Percentiles rank a stretch among this genome's conserved stretches.
Evolutionary conservation across 345 rosid genomes (phyloP).

Genomic region (Arabis alpina): DNA sequence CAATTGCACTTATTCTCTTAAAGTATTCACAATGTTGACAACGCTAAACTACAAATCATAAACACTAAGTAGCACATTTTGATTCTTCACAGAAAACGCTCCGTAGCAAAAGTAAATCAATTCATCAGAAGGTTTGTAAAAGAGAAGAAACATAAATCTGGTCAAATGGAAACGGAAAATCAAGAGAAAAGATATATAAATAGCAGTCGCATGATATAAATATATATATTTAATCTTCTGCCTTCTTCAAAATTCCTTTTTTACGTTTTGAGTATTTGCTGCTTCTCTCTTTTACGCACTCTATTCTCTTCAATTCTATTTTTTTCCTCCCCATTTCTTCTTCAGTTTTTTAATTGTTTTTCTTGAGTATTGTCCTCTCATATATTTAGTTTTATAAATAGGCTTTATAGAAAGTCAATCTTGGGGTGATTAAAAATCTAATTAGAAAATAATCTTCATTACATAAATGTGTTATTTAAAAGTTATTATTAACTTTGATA

Average conservation of each 20-base stretch:
- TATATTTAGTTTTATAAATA: neutral
- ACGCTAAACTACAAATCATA: too few species aligned
- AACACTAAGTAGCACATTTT: too few species aligned
- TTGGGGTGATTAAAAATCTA: neutral
- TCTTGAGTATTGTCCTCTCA: neutral
- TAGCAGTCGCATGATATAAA: too few species aligned
- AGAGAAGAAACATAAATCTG: too few species aligned
- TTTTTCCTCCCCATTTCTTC: conserved; percentile 49
- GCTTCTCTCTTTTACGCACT: conserved; percentile 42
- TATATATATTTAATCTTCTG: too few species aligned
- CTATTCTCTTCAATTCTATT: conserved; percentile 38
- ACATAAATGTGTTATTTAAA: neutral
- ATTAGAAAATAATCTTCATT: conserved; percentile 1
- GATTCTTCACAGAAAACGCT: too few species aligned
- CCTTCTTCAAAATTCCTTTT: conserved; percentile 48
- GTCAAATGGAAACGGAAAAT: too few species aligned
- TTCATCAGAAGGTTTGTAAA: too few species aligned
- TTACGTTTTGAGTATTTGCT: conserved; percentile 57
- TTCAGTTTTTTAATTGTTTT: neutral
- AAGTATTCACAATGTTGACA: too few species aligned
- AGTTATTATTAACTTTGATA: conserved; percentile 1
- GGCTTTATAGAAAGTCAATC: neutral
- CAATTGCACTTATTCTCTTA: too few species aligned
- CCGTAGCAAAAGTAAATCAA: too few species aligned
- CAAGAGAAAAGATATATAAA: too few species aligned